phyloP scores from a whole-genome alignment of 2,329 filamentous ascomycete genomes.

The Fusarium avenaceum region DNA sequence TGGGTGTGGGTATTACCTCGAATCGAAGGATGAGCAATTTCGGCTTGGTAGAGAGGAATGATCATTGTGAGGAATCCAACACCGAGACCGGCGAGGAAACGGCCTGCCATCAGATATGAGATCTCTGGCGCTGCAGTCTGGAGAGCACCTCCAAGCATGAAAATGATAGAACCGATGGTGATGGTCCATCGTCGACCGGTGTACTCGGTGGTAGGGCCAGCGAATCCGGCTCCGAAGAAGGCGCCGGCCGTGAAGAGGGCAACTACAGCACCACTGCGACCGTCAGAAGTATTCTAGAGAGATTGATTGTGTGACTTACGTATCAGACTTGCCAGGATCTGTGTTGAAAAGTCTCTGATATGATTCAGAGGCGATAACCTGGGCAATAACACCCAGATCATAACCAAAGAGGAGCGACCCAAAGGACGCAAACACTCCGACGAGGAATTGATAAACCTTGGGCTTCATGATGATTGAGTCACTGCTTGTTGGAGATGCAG shows the following conservation, averaged over 20 bases:
- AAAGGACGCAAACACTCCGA: slow-evolving; percentile 46
- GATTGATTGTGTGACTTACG: not conserved
- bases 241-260: slow-evolving; percentile 84
- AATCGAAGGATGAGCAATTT: slow-evolving; percentile 83
- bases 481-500: not conserved
- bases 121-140: slow-evolving; percentile 75
- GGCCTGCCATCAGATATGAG: slow-evolving; percentile 76
- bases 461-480: not conserved
- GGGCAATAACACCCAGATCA: slow-evolving; percentile 34
- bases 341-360: slow-evolving; percentile 25
- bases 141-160: slow-evolving; percentile 78
- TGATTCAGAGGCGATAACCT: slow-evolving; percentile 29
- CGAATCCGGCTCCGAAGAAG: slow-evolving; percentile 76
- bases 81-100: slow-evolving; percentile 73
- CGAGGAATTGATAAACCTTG: slow-evolving; percentile 61
- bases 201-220: slow-evolving; percentile 73
- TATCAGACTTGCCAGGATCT: slow-evolving; percentile 14
- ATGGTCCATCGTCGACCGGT: slow-evolving; percentile 78
- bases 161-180: slow-evolving; percentile 76
- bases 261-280: slow-evolving; percentile 57
- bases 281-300: not conserved
- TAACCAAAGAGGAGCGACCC: slow-evolving; percentile 32
- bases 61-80: slow-evolving; percentile 60
- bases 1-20: slow-evolving; percentile 53
- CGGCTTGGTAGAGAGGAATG: slow-evolving; percentile 78